These are phyloP conservation scores for Colletotrichum noveboracense DNA, from an alignment of 2,329 filamentous ascomycete genomes.

Conservation along the genomic window DNA sequence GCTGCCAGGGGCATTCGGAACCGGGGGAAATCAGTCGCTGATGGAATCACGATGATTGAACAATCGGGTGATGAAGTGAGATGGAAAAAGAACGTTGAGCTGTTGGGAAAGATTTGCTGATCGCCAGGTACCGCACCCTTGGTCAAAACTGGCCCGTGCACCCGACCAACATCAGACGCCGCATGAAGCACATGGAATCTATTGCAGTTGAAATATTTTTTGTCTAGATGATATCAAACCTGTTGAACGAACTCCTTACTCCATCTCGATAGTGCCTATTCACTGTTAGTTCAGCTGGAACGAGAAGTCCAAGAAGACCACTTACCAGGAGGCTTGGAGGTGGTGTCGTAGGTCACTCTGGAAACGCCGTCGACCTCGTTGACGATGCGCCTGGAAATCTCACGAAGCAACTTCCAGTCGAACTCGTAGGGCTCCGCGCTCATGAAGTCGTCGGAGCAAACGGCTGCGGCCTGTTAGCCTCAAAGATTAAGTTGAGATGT, in stretches of 20 bases:
- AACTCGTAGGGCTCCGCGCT: conserved; percentile 71
- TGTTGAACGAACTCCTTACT: background rate
- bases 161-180: background rate
- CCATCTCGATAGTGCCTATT: background rate
- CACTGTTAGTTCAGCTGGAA: background rate
- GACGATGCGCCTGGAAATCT: conserved; percentile 69
- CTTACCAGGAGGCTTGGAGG: conserved; percentile 17
- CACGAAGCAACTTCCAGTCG: conserved; percentile 65
- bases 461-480: conserved; percentile 33
- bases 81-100: background rate
- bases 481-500: background rate
- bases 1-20: background rate
- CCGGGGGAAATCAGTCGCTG: background rate
- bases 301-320: background rate
- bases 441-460: conserved; percentile 36
- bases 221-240: background rate
- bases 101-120: background rate
- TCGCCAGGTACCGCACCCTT: background rate
- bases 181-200: background rate
- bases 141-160: background rate
- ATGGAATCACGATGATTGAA: background rate
- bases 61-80: background rate
- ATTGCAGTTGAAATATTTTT: background rate
- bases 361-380: conserved; percentile 72
- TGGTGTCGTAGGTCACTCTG: conserved; percentile 64